These are phyloP conservation scores for Dothistroma septosporum DNA, from an alignment of 2,329 filamentous ascomycete genomes.

Conservation along the genomic window DNA sequence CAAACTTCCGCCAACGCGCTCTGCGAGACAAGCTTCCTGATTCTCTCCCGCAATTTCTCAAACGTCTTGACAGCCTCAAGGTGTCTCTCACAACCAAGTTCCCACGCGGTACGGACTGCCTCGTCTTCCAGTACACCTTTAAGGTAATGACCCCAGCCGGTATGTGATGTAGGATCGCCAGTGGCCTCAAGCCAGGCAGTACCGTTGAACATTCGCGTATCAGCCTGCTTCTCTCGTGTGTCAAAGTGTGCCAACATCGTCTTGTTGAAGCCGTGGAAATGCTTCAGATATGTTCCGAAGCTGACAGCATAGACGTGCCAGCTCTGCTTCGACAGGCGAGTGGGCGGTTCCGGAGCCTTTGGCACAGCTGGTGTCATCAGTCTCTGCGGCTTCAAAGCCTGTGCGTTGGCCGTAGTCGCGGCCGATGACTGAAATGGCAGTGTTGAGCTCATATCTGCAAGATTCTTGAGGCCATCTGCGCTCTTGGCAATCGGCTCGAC, in stretches of 20 bases:
- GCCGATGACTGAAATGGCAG: slow-evolving; percentile 58
- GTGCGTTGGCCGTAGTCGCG: slow-evolving; percentile 42
- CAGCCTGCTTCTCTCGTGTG: slow-evolving; percentile 44
- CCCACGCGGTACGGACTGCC: slow-evolving; percentile 59
- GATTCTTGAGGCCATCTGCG: slow-evolving; percentile 48
- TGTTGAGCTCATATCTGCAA: slow-evolving; percentile 51
- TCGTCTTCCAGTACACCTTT: slow-evolving; percentile 61
- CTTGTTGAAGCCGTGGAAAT: slow-evolving; percentile 54
- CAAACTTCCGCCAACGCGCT: slow-evolving; percentile 22
- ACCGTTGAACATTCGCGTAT: slow-evolving; percentile 33
- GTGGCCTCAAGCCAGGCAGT: slow-evolving; percentile 51
- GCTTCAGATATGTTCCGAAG: slow-evolving; percentile 54
- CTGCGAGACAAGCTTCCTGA: slow-evolving; percentile 28
- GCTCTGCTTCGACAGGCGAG: slow-evolving; percentile 43
- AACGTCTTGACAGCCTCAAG: slow-evolving; percentile 57
- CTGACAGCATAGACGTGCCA: slow-evolving; percentile 51
- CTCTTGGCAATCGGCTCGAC: slow-evolving; percentile 43
- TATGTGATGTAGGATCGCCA: slow-evolving; percentile 24
- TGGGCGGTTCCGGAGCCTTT: slow-evolving; percentile 36
- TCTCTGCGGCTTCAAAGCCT: slow-evolving; percentile 36
- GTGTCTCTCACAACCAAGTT: slow-evolving; percentile 57
- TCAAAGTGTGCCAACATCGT: slow-evolving; percentile 55
- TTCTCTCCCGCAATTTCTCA: slow-evolving; percentile 45
- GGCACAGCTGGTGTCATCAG: slow-evolving; percentile 52
- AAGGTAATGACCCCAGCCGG: slow-evolving; percentile 56